phyloP scores from a whole-genome alignment of 352 stramenopile species.

The Peronospora tabacina region DNA sequence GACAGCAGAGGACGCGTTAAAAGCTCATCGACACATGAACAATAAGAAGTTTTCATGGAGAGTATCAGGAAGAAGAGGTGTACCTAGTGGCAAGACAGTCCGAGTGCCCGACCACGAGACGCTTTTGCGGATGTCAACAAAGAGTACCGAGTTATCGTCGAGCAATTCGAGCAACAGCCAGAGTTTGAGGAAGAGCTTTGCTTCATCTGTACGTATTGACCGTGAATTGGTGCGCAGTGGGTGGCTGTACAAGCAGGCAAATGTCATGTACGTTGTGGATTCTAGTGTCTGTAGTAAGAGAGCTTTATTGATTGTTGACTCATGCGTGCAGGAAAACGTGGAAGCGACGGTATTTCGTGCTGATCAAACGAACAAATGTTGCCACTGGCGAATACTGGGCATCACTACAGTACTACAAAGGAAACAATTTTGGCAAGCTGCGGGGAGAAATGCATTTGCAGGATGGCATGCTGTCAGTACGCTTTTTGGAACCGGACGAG shows the following conservation, averaged over 20 bases:
- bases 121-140: conserved; percentile 46
- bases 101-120: conserved; percentile 39
- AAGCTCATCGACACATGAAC: conserved; percentile 25
- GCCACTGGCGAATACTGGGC: conserved; percentile 61
- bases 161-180: conserved; percentile 33
- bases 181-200: conserved; percentile 28
- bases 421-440: conserved; percentile 71
- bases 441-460: conserved; percentile 73
- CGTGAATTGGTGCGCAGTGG: conserved; percentile 41
- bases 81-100: conserved; percentile 19
- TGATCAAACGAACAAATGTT: conserved; percentile 73
- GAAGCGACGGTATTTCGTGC: conserved; percentile 83
- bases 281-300: neutral
- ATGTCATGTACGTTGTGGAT: conserved; percentile 41
- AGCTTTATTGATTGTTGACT: neutral
- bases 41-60: conserved; percentile 50
- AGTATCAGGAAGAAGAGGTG: conserved; percentile 25
- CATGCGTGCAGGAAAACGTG: conserved; percentile 55
- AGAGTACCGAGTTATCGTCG: conserved; percentile 27
- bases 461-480: conserved; percentile 55
- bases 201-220: conserved; percentile 31
- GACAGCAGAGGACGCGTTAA: conserved; percentile 50
- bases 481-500: conserved; percentile 70
- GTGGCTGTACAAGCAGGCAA: conserved; percentile 54
- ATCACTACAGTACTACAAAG: conserved; percentile 82